Base-by-base conservation (phyloP, 371 early-diverging fungal species). In the Mortierella sp. region DNA sequence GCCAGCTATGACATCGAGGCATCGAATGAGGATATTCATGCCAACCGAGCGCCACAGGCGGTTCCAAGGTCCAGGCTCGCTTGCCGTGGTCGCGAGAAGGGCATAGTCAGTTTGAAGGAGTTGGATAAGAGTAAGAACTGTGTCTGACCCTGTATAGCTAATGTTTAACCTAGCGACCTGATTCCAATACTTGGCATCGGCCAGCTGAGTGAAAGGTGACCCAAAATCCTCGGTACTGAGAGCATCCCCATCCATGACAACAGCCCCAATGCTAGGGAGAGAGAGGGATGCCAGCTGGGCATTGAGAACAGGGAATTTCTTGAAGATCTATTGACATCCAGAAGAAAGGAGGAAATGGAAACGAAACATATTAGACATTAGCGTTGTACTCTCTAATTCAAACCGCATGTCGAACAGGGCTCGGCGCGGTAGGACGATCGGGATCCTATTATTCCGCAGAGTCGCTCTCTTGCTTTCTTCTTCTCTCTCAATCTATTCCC, bases 241-340 rank as follows among this genome's bases (percentile, higher is more conserved):
- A 30, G 79, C 72, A 26, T 79, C 45, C 12, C 79, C 79, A 47
- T 79, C 64, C 79, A 79, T 79, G 53, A 79, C 26, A 5, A 79
- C 60, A 25, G 79, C 79, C 0, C 79, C 79, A 6, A 79, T 63
- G 29, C 47, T 25, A 23, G 79, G 79, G 15, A 79, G 55, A 29
- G 66, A n/a, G 26, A 72, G 48, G 30, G 47, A 57, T 18, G 47
- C 47, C 30, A 79, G 48, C 18, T 66, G 73, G n/a, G 57, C 51
- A 23, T 72, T 62, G 60, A 66, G 64, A 11, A 47, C 52, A 4
- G 57, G 45, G 4, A 79, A 23, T 0, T 57, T 68, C 12, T 62
- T 45, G 57, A 79, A 79, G 66, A 79, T 72, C 79, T 79, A 77
- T 6, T 7, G 14, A n/a, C n/a, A 50, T 4, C n/a, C 28, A 62